Conservation (phyloP, 805 yeast genomes). For the Danielia oregonensis region DNA sequence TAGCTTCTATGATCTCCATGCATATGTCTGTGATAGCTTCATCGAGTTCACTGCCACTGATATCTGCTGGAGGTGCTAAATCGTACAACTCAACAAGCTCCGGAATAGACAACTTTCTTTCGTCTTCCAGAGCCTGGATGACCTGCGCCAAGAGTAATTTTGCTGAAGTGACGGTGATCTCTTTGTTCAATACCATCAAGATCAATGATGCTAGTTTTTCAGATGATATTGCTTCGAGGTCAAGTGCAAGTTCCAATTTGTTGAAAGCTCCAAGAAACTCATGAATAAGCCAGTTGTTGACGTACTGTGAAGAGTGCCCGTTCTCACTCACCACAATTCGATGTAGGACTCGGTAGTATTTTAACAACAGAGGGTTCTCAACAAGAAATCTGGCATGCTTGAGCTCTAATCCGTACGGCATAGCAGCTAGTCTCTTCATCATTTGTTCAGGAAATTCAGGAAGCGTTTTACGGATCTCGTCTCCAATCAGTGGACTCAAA, state of each 20-base stretch:
- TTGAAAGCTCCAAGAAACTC: conserved; percentile 70
- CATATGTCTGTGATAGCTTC: conserved; percentile 42
- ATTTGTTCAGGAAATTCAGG: conserved; percentile 65
- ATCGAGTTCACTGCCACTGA: conserved; percentile 29
- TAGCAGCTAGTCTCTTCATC: conserved; percentile 39
- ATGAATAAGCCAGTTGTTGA: conserved; percentile 80
- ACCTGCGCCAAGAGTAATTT: conserved; percentile 61
- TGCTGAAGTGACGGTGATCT: conserved; percentile 66
- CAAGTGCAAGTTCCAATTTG: conserved; percentile 41
- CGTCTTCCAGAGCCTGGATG: conserved; percentile 44
- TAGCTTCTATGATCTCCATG: conserved; percentile 36
- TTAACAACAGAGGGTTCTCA: conserved; percentile 44
- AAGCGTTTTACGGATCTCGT: conserved; percentile 37
- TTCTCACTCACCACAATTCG: conserved; percentile 13
- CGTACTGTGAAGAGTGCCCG: conserved; percentile 32
- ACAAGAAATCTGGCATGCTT: conserved; percentile 75
- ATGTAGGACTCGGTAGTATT: conserved; percentile 50
- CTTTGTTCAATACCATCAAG: conserved; percentile 38
- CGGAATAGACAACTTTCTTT: conserved; percentile 23
- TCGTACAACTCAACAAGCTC: conserved; percentile 54
- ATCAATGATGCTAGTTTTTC: conserved; percentile 54
- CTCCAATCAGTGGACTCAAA: conserved; percentile 41
- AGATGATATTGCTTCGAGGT: conserved; percentile 29
- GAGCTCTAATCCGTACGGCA: conserved; percentile 55
- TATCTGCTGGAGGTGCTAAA: conserved; percentile 29